Base-by-base conservation (phyloP, 1,139 yeast genomes). In the Debaryomyces coudertii region DNA sequence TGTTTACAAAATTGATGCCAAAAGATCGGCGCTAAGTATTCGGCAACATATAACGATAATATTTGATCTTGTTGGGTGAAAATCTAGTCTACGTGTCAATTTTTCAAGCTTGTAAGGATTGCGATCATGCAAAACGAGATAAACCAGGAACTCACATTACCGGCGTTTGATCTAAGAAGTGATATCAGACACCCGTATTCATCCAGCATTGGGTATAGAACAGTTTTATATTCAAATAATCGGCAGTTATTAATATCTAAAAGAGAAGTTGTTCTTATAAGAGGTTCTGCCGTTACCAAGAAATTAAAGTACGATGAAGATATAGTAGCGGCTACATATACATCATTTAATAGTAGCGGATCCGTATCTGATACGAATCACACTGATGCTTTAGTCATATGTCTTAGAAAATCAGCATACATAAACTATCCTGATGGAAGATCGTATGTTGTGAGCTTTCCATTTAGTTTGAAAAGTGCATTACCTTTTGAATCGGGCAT, bases 401-500 rank as follows among this genome's bases (percentile, higher is more conserved):
- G 85, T 43, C 60, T 82, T 41, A 59, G 62, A 36, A 81, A 77
- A 47, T 68, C 79, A 4, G 80, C 82, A 0, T 71, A 83, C 50
- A 71, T 86, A 1, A 86, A 85, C 61, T 78, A 76, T 50, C 66
- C 68, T 2, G 79, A 78, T 52, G 90, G 92, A 2, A 70, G 79
- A 30, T 71, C 79, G 2, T 79, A 80, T 55, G 73, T 79, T 4
- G 76, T 83, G 23, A 82, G 81, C 53, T 74, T 88, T 48, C 92
- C 96, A 0, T 86, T 87, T 51, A 64, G 66, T 5, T 73, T 86
- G 38, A 72, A 69, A 39, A 67, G 67, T 18, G 90, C 85, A 1
- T 71, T 83, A 45, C 74, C 84, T 0, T 83, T 81, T 53, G 83
- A 80, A 39, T 74, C 76, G 18, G 96, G 96, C 0, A 57, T 87